Conservation (phyloP, 331 rosid genomes). For the Telfairia occidentalis region DNA sequence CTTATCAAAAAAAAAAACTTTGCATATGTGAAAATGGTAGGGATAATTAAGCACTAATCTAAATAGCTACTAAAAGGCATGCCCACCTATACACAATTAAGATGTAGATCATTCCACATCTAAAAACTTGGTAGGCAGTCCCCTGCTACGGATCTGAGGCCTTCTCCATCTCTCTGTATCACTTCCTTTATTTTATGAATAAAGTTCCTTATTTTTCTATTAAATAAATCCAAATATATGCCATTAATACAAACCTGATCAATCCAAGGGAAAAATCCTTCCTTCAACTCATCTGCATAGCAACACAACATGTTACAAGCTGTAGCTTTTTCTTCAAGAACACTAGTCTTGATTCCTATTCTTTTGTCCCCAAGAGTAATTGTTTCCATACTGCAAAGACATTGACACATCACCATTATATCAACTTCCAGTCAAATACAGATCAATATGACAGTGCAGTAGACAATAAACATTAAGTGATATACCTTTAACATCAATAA, state of each 20-base stretch:
- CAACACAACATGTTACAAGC: constrained; percentile 98
- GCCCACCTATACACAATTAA: background rate
- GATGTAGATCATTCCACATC: background rate
- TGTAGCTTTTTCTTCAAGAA: constrained; percentile 92
- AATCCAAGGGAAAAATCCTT: constrained; percentile 98
- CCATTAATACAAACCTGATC: constrained; percentile 59
- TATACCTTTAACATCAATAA: background rate
- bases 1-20: too few relatives aligned
- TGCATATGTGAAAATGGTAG: background rate
- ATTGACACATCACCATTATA: constrained; percentile 1
- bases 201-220: background rate
- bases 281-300: constrained; percentile 94
- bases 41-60: background rate
- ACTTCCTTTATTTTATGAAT: background rate
- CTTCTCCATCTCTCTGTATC: background rate
- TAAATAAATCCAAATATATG: background rate
- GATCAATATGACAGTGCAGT: background rate
- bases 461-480: background rate
- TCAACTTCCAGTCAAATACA: background rate
- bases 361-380: constrained; percentile 93
- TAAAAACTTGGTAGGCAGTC: background rate
- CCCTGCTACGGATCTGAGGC: background rate
- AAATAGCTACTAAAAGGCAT: background rate
- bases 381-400: constrained; percentile 68
- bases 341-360: constrained; percentile 94